phyloP scores from a whole-genome alignment of 176 grass and related monocot species.

The Pharus latifolius region DNA sequence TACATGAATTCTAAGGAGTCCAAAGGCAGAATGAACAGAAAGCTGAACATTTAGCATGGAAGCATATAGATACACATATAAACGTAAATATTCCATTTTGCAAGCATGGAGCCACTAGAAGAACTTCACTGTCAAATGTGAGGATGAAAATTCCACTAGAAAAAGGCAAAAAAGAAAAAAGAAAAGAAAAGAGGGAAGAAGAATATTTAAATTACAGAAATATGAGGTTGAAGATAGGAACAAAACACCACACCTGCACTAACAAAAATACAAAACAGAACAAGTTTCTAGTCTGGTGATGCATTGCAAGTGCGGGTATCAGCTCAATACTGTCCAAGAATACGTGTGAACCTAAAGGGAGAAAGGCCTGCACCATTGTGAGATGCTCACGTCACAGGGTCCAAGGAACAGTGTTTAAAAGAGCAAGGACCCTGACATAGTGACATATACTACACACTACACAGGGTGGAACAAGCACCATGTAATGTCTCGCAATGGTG shows the following conservation, averaged over 20 bases:
- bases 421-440: neutral
- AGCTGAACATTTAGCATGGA: no score
- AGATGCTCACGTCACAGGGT: slow-evolving; percentile 48
- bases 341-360: slow-evolving; percentile 21
- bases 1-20: no score
- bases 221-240: neutral
- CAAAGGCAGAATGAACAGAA: no score
- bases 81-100: neutral
- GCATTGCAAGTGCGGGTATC: slow-evolving; percentile 2
- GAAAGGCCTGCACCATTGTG: slow-evolving; percentile 24
- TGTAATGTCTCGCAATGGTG: slow-evolving; percentile 29
- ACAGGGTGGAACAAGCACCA: slow-evolving; percentile 35
- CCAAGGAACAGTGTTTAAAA: slow-evolving; percentile 37
- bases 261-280: neutral
- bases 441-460: no score
- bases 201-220: neutral
- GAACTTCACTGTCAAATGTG: neutral
- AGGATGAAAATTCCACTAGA: neutral
- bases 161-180: neutral
- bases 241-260: slow-evolving; percentile 1
- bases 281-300: slow-evolving; percentile 9
- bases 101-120: neutral
- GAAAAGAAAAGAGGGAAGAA: neutral
- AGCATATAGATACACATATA: neutral
- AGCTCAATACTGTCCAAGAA: slow-evolving; percentile 6